These are phyloP conservation scores for Dalbergia cultrata DNA, from an alignment of 306 rosid species.

Conservation along the genomic window DNA sequence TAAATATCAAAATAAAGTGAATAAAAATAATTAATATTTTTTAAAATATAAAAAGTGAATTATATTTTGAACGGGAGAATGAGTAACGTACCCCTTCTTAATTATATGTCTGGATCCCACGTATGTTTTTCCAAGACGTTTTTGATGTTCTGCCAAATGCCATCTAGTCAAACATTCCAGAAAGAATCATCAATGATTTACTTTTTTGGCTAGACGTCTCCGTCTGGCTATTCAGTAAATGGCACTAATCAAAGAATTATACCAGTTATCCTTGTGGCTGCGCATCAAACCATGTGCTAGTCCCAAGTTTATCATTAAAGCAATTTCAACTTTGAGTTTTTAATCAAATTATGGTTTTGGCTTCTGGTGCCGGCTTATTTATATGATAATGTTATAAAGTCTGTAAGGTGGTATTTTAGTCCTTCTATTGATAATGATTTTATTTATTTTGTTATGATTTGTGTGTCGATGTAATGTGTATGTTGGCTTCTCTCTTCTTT, in stretches of 20 bases:
- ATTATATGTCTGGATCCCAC: not conserved
- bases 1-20: too few relatives aligned
- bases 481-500: too few relatives aligned
- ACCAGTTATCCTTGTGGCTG: not conserved
- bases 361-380: not conserved
- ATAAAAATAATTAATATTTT: too few relatives aligned
- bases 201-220: conserved; percentile 6
- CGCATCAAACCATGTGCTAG: conserved; percentile 40
- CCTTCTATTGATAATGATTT: too few relatives aligned
- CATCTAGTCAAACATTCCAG: conserved; percentile 43
- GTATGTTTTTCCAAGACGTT: conserved; percentile 32
- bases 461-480: too few relatives aligned
- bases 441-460: too few relatives aligned
- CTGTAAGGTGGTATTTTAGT: too few relatives aligned
- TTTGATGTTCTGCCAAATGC: conserved; percentile 35
- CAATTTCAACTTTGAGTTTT: not conserved
- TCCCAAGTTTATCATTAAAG: conserved; percentile 21
- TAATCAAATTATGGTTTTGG: conserved; percentile 7
- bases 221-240: not conserved
- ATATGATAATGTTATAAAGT: not conserved
- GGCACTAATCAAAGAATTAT: not conserved
- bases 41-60: too few relatives aligned
- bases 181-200: conserved; percentile 18
- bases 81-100: too few relatives aligned
- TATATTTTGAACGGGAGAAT: too few relatives aligned